phyloP scores from a whole-genome alignment of 768 basidiomycete genomes.

The Rhodotorula diobovata region DNA sequence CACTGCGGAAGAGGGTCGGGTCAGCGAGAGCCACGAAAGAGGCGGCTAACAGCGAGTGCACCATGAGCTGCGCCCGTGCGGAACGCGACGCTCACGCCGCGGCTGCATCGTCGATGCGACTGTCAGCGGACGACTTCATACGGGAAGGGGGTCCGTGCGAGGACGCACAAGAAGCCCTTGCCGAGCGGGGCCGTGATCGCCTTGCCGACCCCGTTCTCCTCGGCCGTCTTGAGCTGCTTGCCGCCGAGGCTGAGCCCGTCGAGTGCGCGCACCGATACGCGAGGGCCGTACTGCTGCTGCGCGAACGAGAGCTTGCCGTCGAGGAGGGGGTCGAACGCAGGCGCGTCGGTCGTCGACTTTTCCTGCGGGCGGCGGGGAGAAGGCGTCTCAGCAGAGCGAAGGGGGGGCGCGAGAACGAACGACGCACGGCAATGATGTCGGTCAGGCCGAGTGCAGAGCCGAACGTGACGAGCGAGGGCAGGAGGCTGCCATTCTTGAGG shows the following conservation, averaged over 20 bases:
- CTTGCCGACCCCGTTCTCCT: conserved; percentile 17
- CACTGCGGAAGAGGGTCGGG: background rate
- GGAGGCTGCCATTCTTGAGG: conserved; percentile 18
- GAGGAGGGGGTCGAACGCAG: conserved; percentile 18
- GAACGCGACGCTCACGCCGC: conserved; percentile 22
- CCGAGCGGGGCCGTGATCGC: conserved; percentile 21
- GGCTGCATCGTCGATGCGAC: no score
- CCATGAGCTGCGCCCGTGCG: conserved; percentile 16
- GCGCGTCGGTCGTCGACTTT: conserved; percentile 13
- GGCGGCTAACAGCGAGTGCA: background rate
- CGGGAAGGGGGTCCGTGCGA: no score
- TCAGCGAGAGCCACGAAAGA: background rate
- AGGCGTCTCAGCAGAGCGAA: background rate
- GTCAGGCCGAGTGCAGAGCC: conserved; percentile 22
- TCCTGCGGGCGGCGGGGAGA: background rate
- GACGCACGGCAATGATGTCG: conserved; percentile 24
- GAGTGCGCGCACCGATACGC: conserved; percentile 2
- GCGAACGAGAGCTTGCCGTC: background rate
- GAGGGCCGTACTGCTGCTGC: background rate
- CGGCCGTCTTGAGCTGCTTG: conserved; percentile 25
- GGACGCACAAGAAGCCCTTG: conserved; percentile 18
- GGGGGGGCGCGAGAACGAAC: background rate
- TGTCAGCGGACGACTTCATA: no score
- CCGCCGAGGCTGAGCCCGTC: conserved; percentile 28
- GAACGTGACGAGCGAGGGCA: conserved; percentile 12